Conservation (phyloP, 768 basidiomycete genomes). For the Lactifluus pinguis region DNA sequence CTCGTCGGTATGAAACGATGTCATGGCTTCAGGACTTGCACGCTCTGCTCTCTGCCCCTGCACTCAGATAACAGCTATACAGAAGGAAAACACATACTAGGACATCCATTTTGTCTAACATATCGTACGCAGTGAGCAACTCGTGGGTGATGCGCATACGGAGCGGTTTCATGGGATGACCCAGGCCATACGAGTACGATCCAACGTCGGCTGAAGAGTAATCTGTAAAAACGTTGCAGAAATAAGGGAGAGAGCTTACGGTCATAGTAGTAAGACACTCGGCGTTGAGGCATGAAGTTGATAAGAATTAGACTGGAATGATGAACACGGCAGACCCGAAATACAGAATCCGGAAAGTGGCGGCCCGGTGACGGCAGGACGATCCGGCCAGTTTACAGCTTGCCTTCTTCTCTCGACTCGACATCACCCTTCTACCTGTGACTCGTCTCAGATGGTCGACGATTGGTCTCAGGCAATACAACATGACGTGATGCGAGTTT, state of each 20-base stretch:
- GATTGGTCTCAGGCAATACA: slow-evolving; percentile 17
- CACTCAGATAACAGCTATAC: background rate
- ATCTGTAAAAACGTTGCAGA: background rate
- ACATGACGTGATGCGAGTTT: slow-evolving; percentile 77
- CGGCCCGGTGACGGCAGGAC: background rate
- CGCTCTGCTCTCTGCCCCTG: slow-evolving; percentile 27
- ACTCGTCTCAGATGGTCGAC: slow-evolving; percentile 15
- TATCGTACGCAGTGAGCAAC: slow-evolving; percentile 80
- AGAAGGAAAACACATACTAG: slow-evolving; percentile 46
- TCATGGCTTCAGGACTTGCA: slow-evolving; percentile 45
- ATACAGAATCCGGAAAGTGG: background rate
- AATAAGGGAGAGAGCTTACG: slow-evolving; percentile 30
- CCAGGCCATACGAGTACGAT: slow-evolving; percentile 72
- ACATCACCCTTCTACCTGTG: background rate
- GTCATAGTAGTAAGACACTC: slow-evolving; percentile 78
- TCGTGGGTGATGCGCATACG: slow-evolving; percentile 92
- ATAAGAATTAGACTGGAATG: too few relatives aligned
- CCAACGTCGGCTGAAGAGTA: slow-evolving; percentile 52
- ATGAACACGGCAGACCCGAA: too few relatives aligned
- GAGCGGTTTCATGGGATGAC: slow-evolving; percentile 95
- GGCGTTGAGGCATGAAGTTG: slow-evolving; percentile 50
- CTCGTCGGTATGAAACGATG: slow-evolving; percentile 97
- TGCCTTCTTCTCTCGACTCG: too few relatives aligned
- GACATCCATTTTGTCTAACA: slow-evolving; percentile 92
- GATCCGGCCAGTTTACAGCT: background rate